Base-by-base conservation (phyloP, 805 yeast genomes). In the Candida glaebosa region DNA sequence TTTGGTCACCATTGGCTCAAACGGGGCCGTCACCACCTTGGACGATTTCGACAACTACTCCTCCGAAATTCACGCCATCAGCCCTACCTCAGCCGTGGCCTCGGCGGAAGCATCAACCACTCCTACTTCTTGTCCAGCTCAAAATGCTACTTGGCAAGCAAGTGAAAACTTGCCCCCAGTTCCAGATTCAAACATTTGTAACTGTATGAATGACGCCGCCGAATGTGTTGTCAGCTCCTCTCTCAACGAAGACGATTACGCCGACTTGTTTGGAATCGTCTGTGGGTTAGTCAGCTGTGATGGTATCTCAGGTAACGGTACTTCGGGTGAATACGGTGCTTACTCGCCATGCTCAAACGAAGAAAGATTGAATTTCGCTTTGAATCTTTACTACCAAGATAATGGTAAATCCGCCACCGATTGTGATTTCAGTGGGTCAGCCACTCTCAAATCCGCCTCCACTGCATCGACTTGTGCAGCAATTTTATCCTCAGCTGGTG, bases 11-110 rank as follows among this genome's bases (percentile, higher is more conserved):
- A 63, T 80, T 47, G 66, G 63, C 40, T 67, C 66, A 48, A 61
- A 59, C 50, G 68, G 66, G 24, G 45, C 61, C n/a, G 84, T 81
- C 45, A 61, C 69, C 39, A 83, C 91, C 42, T 65, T 82, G 65
- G 63, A 62, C 36, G 91, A 84, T 64, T 85, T 71, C 69, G 58
- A 65, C 57, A 72, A 83, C 71, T 82, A 78, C 65, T 78, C 80
- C 46, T 67, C 75, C 30, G 77, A 81, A 66, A 77, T 84, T 51
- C 63, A 71, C 49, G 53, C 60, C 25, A 63, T 84, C 51, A 50
- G 75, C 43, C 67, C 67, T 39, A 39, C 51, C 22, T 43, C 37
- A 14, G 62, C 57, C 38, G 37, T 50, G 24, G 43, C 56, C 32
- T 34, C 49, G 34, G 50, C 54, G 37, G 52, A 44, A 39, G 40